Evolutionary conservation across 352 stramenopile species (phyloP), one percentile per base, ranked within the genome.

Genomic region (Phytophthora sp.): DNA sequence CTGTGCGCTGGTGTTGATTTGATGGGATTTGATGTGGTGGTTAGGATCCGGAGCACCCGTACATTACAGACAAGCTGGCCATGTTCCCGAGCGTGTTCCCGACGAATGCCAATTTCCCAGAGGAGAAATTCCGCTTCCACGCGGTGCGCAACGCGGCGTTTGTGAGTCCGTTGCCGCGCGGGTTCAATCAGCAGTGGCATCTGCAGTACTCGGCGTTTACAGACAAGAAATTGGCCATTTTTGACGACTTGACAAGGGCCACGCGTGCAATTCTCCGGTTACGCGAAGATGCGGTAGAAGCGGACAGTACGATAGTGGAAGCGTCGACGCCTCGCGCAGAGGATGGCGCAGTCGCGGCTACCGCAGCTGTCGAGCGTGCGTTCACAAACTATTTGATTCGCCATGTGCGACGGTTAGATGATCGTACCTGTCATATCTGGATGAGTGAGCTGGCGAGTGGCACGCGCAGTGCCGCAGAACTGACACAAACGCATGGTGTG

Each of bases 301-400:
- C 16, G 1, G 63, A 57, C 16, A 15, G 36, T 27, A 44, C 11
- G 3, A 74, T 77, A 33, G 24, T 55, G 26, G 57, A 53, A 4
- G 41, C 55, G 2, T 15, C 42, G 55, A 42, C 35, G 24, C 13
- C 47, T n/a, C 4, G 23, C 30, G n/a, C 41, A 9, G 54, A 67
- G 46, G 65, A 71, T 24, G 58, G 45, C 15, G 44, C 62, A 4
- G 41, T 38, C 16, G 35, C 50, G 29, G 29, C 44, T 23, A 33
- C 35, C n/a, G 61, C 57, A 23, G 41, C 29, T n/a, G 61, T 80
- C 38, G 81, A 92, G 21, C 71, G 75, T 20, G 75, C 74, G 38
- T 94, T 96, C 75, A 82, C 78, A 13, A 82, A 75, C 21, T 96
- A 90, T 76, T 81, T 96, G 71, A 89, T 94, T 47, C 84, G 84